Base-by-base conservation (phyloP, 1,284 basidiomycete genomes). In the Apiotrichum domesticum region DNA sequence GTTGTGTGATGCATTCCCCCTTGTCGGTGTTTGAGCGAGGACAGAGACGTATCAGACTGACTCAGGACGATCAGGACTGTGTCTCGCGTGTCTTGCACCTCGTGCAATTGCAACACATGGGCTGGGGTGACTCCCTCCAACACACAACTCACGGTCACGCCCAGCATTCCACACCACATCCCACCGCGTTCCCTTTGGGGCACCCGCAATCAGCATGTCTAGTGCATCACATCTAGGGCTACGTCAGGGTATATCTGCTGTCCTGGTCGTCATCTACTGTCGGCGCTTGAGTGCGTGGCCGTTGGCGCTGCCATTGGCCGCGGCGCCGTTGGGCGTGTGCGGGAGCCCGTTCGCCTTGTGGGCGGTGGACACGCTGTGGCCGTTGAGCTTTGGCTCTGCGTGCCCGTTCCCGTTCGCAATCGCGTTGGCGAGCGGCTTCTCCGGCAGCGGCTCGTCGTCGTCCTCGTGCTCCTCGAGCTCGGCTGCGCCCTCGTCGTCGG, bases 401-500 rank as follows among this genome's bases (percentile, higher is more conserved):
- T 42, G 13, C 4, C 52, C 52, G 33, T 54, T 54, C 42, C 9
- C 41, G n/a, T 15, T 39, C 41, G 37, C 51, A 33, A 10, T 43
- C 34, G 47, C 50, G 37, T 47, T 46, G 21, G 21, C 35, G 37
- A 39, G 7, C 7, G 21, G 9, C 37, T 40, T 3, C 21, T 49
- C 14, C n/a, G 33, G 9, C 11, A 14, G 13, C 15, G 3, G 3
- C 35, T 49, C 37, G 5, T 34, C 41, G 32, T 54, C 51, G n/a
- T 33, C 42, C 10, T 53, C 54, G 33, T 46, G 43, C 39, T 53
- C 57, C 32, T 56, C 62, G 15, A 45, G 45, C 21, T 63, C 66
- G 10, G 57, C 64, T 4, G 63, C 65, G 41, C 70, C 76, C 61
- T 93, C 92, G 58, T 88, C 88, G 63, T 95, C 92, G 68, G 88